These are phyloP conservation scores for Clausena lansium DNA, from an alignment of 345 rosid genomes.

Conservation along the genomic window DNA sequence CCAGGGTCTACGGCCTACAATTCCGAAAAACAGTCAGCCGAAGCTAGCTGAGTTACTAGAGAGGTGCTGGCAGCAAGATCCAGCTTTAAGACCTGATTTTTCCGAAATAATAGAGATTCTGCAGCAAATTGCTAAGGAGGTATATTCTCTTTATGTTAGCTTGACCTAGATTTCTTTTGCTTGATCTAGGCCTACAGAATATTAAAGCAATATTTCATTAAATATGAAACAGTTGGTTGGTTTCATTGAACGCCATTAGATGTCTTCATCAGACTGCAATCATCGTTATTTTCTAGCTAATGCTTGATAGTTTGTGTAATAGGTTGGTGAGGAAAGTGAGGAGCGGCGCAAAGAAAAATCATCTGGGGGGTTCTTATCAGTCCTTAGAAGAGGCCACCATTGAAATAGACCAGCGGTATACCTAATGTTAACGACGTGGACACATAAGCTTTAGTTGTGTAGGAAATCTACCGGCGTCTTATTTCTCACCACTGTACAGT, in stretches of 20 bases:
- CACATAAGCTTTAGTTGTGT: not conserved
- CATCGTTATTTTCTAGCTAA: not conserved
- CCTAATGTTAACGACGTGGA: slow-evolving; percentile 14
- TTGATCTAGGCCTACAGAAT: not conserved
- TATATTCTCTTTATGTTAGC: slow-evolving; percentile 19
- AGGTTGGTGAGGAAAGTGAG: slow-evolving; percentile 74
- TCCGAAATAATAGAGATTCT: slow-evolving; percentile 67
- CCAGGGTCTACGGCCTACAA: slow-evolving; percentile 82
- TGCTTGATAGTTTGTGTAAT: not conserved
- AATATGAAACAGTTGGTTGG: not conserved
- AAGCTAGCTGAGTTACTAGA: slow-evolving; percentile 66
- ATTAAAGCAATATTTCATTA: not conserved
- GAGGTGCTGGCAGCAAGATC: slow-evolving; percentile 91
- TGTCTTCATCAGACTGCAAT: not conserved
- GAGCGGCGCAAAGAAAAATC: slow-evolving; percentile 67
- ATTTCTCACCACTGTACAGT: slow-evolving; percentile 34
- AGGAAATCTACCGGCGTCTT: slow-evolving; percentile 3
- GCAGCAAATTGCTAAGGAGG: slow-evolving; percentile 75
- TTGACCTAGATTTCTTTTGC: not conserved
- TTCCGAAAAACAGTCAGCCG: slow-evolving; percentile 63
- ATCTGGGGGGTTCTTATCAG: slow-evolving; percentile 77
- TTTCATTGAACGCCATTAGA: not conserved
- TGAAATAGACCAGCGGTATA: slow-evolving; percentile 15
- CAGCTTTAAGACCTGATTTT: slow-evolving; percentile 80
- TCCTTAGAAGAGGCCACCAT: slow-evolving; percentile 79